Base-by-base conservation (phyloP, 139 green algal genomes). In the Volvox reticuliferus region DNA sequence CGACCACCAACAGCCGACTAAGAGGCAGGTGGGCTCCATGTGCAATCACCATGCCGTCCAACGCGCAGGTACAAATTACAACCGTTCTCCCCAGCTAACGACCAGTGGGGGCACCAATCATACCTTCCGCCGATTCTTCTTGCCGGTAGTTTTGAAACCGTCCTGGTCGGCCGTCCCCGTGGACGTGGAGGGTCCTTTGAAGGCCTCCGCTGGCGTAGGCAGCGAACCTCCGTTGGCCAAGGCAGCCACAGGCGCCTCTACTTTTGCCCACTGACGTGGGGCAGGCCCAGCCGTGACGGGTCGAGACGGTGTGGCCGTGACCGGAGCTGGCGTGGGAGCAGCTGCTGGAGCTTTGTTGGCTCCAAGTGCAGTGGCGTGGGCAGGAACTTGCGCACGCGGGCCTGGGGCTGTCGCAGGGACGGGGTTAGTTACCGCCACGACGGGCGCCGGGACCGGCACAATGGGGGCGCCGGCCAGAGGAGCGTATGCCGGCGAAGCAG, bases 191-290 rank as follows among this genome's bases (percentile, higher is more conserved):
- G 50, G 71, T 2, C 84, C 84, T 75, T 90, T 90, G 75, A 91
- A 91, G 1, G 87, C 87, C 87, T 91, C 87, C 12, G 87, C 87
- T 9, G 87, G 87, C 24, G 87, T 91, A 3, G 89, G 81, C 55
- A 89, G 82, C 22, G 69, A 63, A 30, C 9, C 28, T 33, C 86
- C 89, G 26, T 65, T 35, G 1, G 28, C 9, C 21, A 44, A 14
- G 3, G 32, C 68, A 0, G 33, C 50, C 35, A 63, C 82, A 1
- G 73, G 44, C 33, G 89, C 12, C 73, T 79, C 89, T 19, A 88
- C 32, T 75, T 92, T 92, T 19, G 28, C 89, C 89, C 89, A 92
- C 71, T 65, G 36, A 22, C 89, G 69, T 2, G 88, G 78, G 9
- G 55, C 30, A 18, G 86, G 50, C 36, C n/a, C 79, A 36, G 79